Evolutionary conservation across 2,329 filamentous ascomycete genomes (phyloP).

Genomic region (Neocatenulostroma microsporum): DNA sequence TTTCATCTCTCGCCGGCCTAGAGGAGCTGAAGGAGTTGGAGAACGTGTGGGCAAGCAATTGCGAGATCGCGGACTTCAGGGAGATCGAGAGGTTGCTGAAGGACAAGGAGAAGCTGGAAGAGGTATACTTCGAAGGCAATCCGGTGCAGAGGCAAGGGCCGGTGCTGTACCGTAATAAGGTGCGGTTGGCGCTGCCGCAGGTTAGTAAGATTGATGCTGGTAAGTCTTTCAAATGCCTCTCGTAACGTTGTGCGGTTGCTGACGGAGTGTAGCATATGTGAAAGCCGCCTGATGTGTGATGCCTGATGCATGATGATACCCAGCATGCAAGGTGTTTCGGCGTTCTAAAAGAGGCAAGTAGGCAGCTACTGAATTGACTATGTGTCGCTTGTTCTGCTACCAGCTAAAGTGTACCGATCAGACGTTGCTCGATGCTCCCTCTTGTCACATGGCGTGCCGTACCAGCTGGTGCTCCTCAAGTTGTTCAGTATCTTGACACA

Average conservation of each 20-base stretch:
- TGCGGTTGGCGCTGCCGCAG: slow-evolving; percentile 77
- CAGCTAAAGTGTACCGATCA: no score
- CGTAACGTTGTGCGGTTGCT: background rate
- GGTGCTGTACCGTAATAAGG: slow-evolving; percentile 90
- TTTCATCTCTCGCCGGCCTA: slow-evolving; percentile 66
- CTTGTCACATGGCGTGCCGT: no score
- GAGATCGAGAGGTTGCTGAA: slow-evolving; percentile 72
- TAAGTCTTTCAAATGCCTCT: slow-evolving; percentile 47
- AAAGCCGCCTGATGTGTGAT: slow-evolving; percentile 15
- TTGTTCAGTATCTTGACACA: no score
- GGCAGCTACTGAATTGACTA: no score
- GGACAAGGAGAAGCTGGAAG: slow-evolving; percentile 72
- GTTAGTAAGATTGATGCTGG: slow-evolving; percentile 93
- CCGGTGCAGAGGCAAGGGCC: slow-evolving; percentile 71
- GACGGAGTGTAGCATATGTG: slow-evolving; percentile 16
- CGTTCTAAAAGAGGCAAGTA: no score
- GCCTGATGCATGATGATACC: no score
- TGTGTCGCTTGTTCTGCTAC: no score
- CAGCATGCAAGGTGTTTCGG: no score
- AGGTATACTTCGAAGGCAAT: slow-evolving; percentile 95
- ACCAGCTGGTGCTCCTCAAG: no score
- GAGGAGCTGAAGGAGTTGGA: slow-evolving; percentile 63
- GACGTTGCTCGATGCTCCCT: no score
- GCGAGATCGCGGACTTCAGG: slow-evolving; percentile 67
- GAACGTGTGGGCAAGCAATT: slow-evolving; percentile 93